Conservation (phyloP, 2,329 filamentous ascomycete genomes). For the Talaromyces rugulosus region DNA sequence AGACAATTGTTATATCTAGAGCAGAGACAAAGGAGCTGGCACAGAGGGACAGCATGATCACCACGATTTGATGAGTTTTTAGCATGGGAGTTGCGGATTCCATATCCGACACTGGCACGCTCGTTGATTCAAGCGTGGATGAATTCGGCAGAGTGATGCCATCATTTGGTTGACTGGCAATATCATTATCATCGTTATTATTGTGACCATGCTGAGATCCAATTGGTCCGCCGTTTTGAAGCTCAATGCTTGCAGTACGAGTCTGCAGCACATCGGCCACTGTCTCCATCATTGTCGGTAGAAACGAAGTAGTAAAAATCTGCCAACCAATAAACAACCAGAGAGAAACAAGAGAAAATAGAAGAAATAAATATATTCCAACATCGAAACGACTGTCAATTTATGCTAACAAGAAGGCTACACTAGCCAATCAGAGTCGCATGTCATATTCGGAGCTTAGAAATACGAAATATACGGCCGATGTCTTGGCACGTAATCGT, state of each 20-base stretch:
- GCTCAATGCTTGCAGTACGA: neutral
- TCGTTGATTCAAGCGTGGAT: neutral
- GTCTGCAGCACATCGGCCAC: neutral
- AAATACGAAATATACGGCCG: neutral
- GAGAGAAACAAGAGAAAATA: neutral
- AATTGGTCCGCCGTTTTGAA: neutral
- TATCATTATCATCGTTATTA: neutral
- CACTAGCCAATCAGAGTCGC: neutral
- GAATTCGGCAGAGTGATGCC: neutral
- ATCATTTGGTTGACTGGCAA: neutral
- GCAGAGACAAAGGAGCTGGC: constrained; percentile 19
- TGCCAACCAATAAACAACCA: neutral
- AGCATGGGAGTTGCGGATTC: neutral
- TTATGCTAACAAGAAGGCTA: neutral
- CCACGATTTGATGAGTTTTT: constrained; percentile 2
- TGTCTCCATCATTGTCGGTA: neutral
- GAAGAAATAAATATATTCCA: neutral
- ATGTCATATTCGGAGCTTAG: neutral
- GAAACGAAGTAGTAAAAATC: too few relatives aligned
- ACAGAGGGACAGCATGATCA: constrained; percentile 17
- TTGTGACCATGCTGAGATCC: neutral
- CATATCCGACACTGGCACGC: neutral
- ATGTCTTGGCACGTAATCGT: neutral
- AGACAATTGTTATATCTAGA: constrained; percentile 46
- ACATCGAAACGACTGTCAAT: neutral